These are phyloP conservation scores for Fragilaria radians DNA, from an alignment of 108 stramenopile genomes.

Conservation along the genomic window DNA sequence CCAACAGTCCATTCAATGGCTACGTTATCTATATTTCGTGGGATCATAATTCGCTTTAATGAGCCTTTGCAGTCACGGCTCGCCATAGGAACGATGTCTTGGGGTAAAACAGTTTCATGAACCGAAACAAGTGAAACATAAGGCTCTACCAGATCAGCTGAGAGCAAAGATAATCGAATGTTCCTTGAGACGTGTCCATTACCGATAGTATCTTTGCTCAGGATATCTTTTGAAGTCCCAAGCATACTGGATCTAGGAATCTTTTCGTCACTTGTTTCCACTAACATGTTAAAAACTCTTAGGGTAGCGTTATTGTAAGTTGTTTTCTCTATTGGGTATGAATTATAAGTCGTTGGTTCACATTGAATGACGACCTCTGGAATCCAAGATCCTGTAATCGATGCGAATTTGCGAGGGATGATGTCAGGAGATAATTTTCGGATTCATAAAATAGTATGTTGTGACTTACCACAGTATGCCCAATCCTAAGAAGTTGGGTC, in stretches of 20 bases:
- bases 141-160: conserved; percentile 86
- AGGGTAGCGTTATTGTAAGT: conserved; percentile 75
- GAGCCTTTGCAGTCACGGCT: conserved; percentile 5
- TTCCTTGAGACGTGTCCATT: conserved; percentile 87
- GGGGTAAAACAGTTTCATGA: conserved; percentile 36
- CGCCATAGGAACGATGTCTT: conserved; percentile 49
- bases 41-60: conserved; percentile 10
- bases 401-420: not conserved
- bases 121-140: conserved; percentile 62
- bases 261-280: conserved; percentile 81
- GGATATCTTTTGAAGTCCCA: conserved; percentile 53
- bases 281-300: conserved; percentile 85
- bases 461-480: conserved; percentile 8
- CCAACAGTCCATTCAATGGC: conserved; percentile 76
- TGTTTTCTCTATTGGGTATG: conserved; percentile 52
- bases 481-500: conserved; percentile 20
- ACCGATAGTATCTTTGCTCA: conserved; percentile 38
- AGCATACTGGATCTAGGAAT: conserved; percentile 39
- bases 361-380: conserved; percentile 49
- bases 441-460: not conserved
- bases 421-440: not conserved
- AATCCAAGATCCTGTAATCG: conserved; percentile 84
- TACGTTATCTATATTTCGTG: conserved; percentile 14
- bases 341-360: conserved; percentile 60
- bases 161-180: conserved; percentile 73